Evolutionary conservation across 208 protist species (phyloP).

Genomic region (Pavlovales sp.): DNA sequence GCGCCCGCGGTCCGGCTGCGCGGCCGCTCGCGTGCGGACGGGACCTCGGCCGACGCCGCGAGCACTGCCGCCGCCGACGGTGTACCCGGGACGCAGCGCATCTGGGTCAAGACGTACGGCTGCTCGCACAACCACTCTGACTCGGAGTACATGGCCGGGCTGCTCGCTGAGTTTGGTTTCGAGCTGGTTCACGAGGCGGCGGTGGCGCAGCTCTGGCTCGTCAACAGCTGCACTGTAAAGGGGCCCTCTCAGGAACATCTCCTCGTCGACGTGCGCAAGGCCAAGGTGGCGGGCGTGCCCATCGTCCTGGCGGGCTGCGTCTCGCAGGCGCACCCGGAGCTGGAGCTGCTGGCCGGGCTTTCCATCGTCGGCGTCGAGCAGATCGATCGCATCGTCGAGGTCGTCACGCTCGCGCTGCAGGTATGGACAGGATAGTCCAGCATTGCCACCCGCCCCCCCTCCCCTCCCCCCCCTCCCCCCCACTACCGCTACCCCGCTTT

Average conservation of each 20-base stretch:
- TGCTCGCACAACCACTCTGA: slow-evolving; percentile 74
- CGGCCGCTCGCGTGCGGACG: no score
- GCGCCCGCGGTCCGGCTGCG: neutral
- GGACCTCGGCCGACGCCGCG: no score
- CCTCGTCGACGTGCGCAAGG: slow-evolving; percentile 34
- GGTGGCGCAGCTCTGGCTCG: slow-evolving; percentile 64
- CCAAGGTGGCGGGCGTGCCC: slow-evolving; percentile 36
- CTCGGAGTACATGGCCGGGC: slow-evolving; percentile 78
- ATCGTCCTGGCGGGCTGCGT: slow-evolving; percentile 72
- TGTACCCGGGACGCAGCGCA: slow-evolving; percentile 40
- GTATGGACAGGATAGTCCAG: no score
- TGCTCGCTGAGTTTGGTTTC: slow-evolving; percentile 66
- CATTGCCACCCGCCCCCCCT: no score
- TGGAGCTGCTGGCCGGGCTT: slow-evolving; percentile 53
- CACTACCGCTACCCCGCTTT: no score
- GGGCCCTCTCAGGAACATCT: slow-evolving; percentile 64
- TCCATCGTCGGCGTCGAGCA: slow-evolving; percentile 66
- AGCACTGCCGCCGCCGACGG: no score
- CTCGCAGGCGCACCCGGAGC: slow-evolving; percentile 66
- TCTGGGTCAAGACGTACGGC: slow-evolving; percentile 76
- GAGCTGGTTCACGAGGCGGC: slow-evolving; percentile 57
- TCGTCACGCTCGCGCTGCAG: slow-evolving; percentile 70
- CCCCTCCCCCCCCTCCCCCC: no score
- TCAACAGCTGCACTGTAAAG: slow-evolving; percentile 79
- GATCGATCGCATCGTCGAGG: slow-evolving; percentile 59